These are phyloP conservation scores for Trichophyton equinum DNA, from an alignment of 2,329 filamentous ascomycete species.

Conservation along the genomic window DNA sequence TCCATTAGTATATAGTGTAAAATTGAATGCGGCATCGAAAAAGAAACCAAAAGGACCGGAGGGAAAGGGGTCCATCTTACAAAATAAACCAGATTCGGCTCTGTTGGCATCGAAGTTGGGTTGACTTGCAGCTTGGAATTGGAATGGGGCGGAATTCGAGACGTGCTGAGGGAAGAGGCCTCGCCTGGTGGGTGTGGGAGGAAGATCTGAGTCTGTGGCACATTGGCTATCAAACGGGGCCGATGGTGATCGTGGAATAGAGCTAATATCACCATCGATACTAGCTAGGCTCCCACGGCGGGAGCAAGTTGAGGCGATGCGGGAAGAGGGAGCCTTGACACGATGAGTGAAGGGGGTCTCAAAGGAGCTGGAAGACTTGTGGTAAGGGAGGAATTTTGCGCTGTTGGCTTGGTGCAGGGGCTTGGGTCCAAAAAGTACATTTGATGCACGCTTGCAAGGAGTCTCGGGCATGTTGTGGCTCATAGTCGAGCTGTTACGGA, in stretches of 20 bases:
- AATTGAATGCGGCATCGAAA: neutral
- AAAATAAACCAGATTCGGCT: conserved; percentile 18
- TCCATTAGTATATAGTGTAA: conserved; percentile 5
- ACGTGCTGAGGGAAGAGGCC: conserved; percentile 20
- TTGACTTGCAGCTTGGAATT: neutral
- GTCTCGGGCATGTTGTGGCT: conserved; percentile 78
- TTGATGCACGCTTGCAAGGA: conserved; percentile 77
- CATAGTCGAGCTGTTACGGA: conserved; percentile 32
- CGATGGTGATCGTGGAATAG: conserved; percentile 45
- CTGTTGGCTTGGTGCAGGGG: conserved; percentile 47
- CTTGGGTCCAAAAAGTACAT: conserved; percentile 50
- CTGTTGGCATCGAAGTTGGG: neutral
- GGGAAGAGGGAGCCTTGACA: conserved; percentile 17
- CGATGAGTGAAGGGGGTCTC: conserved; percentile 3
- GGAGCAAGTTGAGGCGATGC: conserved; percentile 37
- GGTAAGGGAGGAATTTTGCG: conserved; percentile 31
- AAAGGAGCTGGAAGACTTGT: neutral
- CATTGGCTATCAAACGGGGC: conserved; percentile 44
- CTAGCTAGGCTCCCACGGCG: conserved; percentile 64
- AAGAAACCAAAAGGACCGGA: neutral
- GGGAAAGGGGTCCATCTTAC: conserved; percentile 28
- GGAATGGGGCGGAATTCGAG: conserved; percentile 13
- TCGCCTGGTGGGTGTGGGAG: conserved; percentile 84
- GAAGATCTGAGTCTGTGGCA: conserved; percentile 57
- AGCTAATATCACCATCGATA: conserved; percentile 63